Evolutionary conservation across 257 asterid genomes (phyloP), one percentile per base, ranked within the genome.

Genomic region (Schizonepeta tenuifolia): DNA sequence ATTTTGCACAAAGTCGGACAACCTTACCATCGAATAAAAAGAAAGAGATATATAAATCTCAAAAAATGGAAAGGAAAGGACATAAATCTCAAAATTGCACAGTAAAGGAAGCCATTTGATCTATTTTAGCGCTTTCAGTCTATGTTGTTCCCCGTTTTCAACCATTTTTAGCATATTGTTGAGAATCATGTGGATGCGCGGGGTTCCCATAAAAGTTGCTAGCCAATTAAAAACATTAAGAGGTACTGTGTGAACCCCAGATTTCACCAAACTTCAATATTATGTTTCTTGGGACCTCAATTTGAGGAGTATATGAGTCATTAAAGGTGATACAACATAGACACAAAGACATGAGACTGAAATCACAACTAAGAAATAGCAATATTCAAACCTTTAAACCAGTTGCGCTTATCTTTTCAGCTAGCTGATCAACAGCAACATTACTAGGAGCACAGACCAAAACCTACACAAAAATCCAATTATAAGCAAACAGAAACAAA

Each of bases 391-490:
- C 99, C 99, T 92, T 95, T 77, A 95, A 80, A 38, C 99, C 98
- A 56, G 99, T 92, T 43, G 99, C 96, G 79, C 98, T 95, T 70
- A 95, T 95, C 80, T 95, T 95, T 78, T 95, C 99, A 78, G 98
- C 99, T 69, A 92, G 93, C 86, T 95, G 99, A 78, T 95, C 97
- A 6, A 95, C 99, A 80, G 97, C 99, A 75, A 95, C 97, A 70
- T 92, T 95, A 89, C 98, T 95, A 64, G 99, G 99, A 82, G 99
- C 99, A 82, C 98, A 95, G 56, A 92, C 99, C 87, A 95, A 84
- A 79, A 92, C 98, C 98, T 95, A 86, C 71, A 71, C 14, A 69
- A 55, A n/a, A 58, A 69, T 70, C 57, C 46, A 71, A 60, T 2
- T 38, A 71, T 70, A 47, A 74, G 67, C 40, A 47, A 65, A 77